Conservation (phyloP, 768 basidiomycete genomes). For the Leucosporidium creatinivorum region DNA sequence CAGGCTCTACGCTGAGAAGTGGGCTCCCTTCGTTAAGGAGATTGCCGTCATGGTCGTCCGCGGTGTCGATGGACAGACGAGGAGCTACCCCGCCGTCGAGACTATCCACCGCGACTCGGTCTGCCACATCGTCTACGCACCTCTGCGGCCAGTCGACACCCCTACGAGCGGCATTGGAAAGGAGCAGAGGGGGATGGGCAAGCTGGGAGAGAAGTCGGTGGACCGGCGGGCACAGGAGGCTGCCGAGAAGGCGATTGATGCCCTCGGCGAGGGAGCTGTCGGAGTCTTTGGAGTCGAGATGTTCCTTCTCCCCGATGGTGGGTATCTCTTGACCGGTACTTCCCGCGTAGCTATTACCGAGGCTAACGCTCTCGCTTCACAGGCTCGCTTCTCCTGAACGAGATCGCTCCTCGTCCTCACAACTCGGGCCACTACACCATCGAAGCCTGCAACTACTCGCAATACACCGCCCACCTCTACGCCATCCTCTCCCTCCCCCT, state of each 20-base stretch:
- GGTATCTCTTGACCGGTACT: conserved; percentile 31
- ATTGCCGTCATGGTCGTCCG: conserved; percentile 97
- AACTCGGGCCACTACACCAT: conserved; percentile 99
- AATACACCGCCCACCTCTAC: conserved; percentile 94
- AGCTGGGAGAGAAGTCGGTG: conserved; percentile 50
- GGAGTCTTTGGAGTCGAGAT: conserved; percentile 97
- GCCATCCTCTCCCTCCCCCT: conserved; percentile 84
- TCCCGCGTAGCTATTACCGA: background rate
- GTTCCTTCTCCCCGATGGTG: conserved; percentile 86
- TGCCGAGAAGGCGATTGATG: conserved; percentile 71
- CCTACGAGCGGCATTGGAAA: conserved; percentile 22
- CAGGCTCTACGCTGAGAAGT: conserved; percentile 85
- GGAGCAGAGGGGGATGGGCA: conserved; percentile 40
- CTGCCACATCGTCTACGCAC: conserved; percentile 86
- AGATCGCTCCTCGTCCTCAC: conserved; percentile 95
- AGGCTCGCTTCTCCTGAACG: conserved; percentile 81
- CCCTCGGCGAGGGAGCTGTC: conserved; percentile 62
- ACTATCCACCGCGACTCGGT: conserved; percentile 91
- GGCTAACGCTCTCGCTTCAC: background rate
- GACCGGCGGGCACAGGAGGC: conserved; percentile 57
- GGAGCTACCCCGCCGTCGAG: conserved; percentile 85
- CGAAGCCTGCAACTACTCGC: conserved; percentile 91
- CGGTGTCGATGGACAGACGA: conserved; percentile 61
- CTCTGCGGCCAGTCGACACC: conserved; percentile 50
- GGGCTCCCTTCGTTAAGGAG: conserved; percentile 80